Conservation (phyloP, 2,329 filamentous ascomycete species). For the Alternaria consortialis region DNA sequence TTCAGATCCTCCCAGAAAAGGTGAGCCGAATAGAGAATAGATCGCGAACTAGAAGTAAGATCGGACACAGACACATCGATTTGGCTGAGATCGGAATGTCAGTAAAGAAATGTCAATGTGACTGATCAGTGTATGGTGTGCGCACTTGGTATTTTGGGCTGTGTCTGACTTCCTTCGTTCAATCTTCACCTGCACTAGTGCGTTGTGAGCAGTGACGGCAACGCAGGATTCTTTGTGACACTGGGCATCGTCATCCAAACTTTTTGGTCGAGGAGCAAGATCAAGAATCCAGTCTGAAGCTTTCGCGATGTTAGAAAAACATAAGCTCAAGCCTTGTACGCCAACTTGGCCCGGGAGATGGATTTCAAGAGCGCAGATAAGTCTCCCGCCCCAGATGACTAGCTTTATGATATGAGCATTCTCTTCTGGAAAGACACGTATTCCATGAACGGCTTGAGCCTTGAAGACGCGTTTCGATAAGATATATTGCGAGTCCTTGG, state of each 20-base stretch:
- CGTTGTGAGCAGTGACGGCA: slow-evolving; percentile 85
- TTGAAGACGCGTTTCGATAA: slow-evolving; percentile 64
- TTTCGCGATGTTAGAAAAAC: slow-evolving; percentile 31
- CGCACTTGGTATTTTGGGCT: slow-evolving; percentile 5
- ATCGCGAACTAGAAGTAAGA: slow-evolving; percentile 73
- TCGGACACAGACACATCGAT: slow-evolving; percentile 55
- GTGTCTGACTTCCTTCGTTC: slow-evolving; percentile 14
- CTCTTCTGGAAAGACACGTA: slow-evolving; percentile 57
- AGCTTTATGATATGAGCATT: slow-evolving; percentile 34
- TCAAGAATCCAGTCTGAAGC: slow-evolving; percentile 52
- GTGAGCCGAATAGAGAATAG: slow-evolving; percentile 87
- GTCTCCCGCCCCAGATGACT: slow-evolving; percentile 52
- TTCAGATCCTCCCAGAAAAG: slow-evolving; percentile 68
- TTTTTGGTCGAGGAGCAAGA: slow-evolving; percentile 29
- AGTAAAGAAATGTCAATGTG: background rate
- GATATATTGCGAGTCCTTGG: slow-evolving; percentile 34
- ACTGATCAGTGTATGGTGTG: background rate
- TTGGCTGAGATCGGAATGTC: slow-evolving; percentile 10
- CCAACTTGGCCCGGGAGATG: slow-evolving; percentile 33
- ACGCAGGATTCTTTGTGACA: slow-evolving; percentile 25
- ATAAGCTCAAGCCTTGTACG: slow-evolving; percentile 27
- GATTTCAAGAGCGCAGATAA: slow-evolving; percentile 57
- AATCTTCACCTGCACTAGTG: slow-evolving; percentile 66
- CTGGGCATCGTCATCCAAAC: slow-evolving; percentile 15
- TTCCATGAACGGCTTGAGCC: slow-evolving; percentile 78